Conservation (phyloP, 2,329 filamentous ascomycete genomes). For the Colletotrichum echinochloae region DNA sequence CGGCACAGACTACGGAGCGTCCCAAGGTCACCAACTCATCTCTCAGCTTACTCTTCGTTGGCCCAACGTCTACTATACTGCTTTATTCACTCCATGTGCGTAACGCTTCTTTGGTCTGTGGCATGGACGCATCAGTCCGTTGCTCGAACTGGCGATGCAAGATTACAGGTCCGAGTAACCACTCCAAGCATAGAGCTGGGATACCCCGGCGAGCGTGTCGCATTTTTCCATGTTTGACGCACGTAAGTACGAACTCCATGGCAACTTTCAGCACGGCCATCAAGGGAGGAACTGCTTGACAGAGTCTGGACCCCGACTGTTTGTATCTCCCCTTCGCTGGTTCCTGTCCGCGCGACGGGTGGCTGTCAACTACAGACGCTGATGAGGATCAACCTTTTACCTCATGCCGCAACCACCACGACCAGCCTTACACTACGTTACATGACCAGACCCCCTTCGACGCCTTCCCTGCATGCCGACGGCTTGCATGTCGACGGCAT, state of each 20-base stretch:
- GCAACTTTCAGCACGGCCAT: slow-evolving; percentile 37
- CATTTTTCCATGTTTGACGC: slow-evolving; percentile 43
- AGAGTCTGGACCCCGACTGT: slow-evolving; percentile 8
- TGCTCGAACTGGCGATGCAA: slow-evolving; percentile 34
- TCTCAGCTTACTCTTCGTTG: background rate
- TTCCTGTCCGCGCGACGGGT: background rate
- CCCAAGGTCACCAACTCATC: background rate
- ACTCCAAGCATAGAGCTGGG: slow-evolving; percentile 29
- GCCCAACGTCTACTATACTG: background rate
- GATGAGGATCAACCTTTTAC: slow-evolving; percentile 6
- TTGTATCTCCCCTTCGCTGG: background rate
- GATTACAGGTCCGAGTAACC: slow-evolving; percentile 24
- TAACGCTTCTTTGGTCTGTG: background rate
- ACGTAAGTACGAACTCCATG: slow-evolving; percentile 44
- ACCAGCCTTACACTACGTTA: background rate
- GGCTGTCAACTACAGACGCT: background rate
- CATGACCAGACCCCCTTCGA: background rate
- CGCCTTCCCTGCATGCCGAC: background rate
- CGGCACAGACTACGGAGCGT: background rate
- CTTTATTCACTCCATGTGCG: background rate
- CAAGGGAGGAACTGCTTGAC: background rate
- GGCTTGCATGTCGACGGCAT: background rate
- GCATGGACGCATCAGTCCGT: slow-evolving; percentile 19
- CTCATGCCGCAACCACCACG: background rate
- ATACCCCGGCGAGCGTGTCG: slow-evolving; percentile 7